Base-by-base conservation (phyloP, 2,329 filamentous ascomycete genomes). In the Ceratocystis destructans region DNA sequence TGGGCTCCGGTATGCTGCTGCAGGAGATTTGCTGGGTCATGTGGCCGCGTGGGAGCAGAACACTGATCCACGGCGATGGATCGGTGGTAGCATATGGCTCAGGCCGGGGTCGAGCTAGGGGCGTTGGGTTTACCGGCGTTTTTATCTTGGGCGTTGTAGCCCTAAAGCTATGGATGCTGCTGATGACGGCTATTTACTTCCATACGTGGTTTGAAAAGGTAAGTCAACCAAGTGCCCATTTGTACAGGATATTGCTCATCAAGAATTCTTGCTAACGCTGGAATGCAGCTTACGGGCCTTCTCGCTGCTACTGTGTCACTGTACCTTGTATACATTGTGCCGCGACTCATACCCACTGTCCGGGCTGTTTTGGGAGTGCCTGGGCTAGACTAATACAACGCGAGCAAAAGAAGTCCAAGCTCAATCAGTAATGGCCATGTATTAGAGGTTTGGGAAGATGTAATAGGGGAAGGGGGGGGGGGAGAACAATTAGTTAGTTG, bases 141-240 rank as follows among this genome's bases (percentile, higher is more conserved):
- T 77, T 87, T 70, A 82, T 86, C 69, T 76, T 81, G 28, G 80
- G 73, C 0, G 84, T 96, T 31, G 82, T 88, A 20, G 85, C 76
- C 0, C 72, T 96, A 73, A 90, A 87, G 73, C 83, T 87, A 79
- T 97, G 94, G 90, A 99, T 99, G 94, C 76, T 99, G 74, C 80
- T 97, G 69, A 99, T 99, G 94, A 99, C 94, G 50, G 92, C 92
- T 2, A 92, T 95, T 48, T 99, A 93, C 80, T 99, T 99, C 73
- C 94, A 99, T 76, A 99, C 94, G 0, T 97, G 93, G 92, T 87
- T 95, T 72, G 94, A 99, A 79, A 99, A 97, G 87, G 87, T 89
- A 72, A 72, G 80, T 74, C 37, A 25, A 37, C 3, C 0, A 1
- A 12, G 3, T 3, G 20, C 48, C 20, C 46, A n/a, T 48, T 48